Percentiles rank a stretch among this genome's conserved stretches.
Conservation (phyloP, 768 basidiomycete species). For the Daedaleopsis nitida region DNA sequence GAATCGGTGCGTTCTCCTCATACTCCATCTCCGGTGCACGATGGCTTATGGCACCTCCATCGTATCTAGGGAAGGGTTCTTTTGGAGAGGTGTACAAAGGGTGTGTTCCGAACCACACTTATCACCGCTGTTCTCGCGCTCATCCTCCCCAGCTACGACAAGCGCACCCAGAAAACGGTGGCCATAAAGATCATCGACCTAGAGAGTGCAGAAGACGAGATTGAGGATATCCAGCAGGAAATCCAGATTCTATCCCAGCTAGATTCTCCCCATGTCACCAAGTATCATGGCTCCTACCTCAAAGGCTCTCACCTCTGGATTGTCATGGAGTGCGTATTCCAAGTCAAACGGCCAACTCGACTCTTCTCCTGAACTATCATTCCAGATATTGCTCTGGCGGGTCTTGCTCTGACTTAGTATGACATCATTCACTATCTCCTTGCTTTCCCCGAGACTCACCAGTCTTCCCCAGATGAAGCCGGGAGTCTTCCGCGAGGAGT, state of each 20-base stretch:
- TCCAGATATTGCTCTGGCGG: conserved; percentile 94
- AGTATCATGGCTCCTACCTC: conserved; percentile 95
- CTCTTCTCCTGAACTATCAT: conserved; percentile 2
- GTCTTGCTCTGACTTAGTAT: conserved; percentile 93
- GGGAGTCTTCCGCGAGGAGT: conserved; percentile 96
- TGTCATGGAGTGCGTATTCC: conserved; percentile 83
- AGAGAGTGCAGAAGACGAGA: conserved; percentile 98
- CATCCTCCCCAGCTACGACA: conserved; percentile 73
- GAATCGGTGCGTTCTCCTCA: conserved; percentile 69
- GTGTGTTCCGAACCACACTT: conserved; percentile 42
- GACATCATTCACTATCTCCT: conserved; percentile 26
- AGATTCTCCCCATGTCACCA: conserved; percentile 95
- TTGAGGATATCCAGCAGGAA: conserved; percentile 99
- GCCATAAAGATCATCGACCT: conserved; percentile 99
- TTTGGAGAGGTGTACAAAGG: conserved; percentile 99
- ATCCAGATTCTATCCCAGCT: conserved; percentile 97
- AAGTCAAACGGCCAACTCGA: not conserved
- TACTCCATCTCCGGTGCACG: conserved; percentile 15
- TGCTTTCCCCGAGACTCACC: conserved; percentile 2
- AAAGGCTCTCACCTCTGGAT: conserved; percentile 99
- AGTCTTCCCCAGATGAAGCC: conserved; percentile 82
- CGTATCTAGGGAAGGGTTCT: conserved; percentile 78
- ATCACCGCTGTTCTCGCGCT: conserved; percentile 12
- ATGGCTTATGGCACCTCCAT: not conserved
- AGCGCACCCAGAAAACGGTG: conserved; percentile 93